Conservation (phyloP, 768 basidiomycete genomes). For the Clathrus columnatus region DNA sequence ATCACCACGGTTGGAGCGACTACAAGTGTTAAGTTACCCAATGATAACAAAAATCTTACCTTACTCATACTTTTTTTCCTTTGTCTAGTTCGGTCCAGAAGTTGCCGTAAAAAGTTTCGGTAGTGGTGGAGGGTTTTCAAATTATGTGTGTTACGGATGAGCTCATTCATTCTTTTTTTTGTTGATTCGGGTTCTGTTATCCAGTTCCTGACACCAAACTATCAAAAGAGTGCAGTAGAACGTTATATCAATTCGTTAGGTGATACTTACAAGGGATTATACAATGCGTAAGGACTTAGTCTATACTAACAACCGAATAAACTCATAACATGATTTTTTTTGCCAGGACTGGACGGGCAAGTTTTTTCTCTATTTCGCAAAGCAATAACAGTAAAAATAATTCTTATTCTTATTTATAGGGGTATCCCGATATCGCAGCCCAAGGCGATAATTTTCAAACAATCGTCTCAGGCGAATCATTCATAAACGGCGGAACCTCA, state of each 20-base stretch:
- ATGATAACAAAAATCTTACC: constrained; percentile 54
- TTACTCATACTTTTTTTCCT: no score
- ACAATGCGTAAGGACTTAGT: constrained; percentile 39
- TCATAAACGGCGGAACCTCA: constrained; percentile 8
- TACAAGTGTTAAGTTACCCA: constrained; percentile 37
- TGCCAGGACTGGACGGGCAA: no score
- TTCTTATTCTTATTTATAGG: background rate
- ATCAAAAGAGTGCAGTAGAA: constrained; percentile 39
- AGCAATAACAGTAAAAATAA: no score
- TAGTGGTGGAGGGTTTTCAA: constrained; percentile 55
- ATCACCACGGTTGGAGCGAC: constrained; percentile 63
- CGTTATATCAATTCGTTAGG: constrained; percentile 38
- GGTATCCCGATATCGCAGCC: background rate
- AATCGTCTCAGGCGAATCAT: background rate
- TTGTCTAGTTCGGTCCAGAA: background rate
- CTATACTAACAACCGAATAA: background rate
- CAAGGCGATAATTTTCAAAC: background rate
- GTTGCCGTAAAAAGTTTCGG: constrained; percentile 5
- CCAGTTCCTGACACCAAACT: constrained; percentile 46
- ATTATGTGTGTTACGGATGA: constrained; percentile 20
- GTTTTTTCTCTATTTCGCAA: no score
- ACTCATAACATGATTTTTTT: background rate
- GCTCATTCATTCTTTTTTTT: no score
- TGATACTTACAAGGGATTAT: constrained; percentile 47
- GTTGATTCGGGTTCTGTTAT: no score